These are phyloP conservation scores for Dothideomycetes sp. DNA, from an alignment of 2,329 filamentous ascomycete species.

Conservation along the genomic window DNA sequence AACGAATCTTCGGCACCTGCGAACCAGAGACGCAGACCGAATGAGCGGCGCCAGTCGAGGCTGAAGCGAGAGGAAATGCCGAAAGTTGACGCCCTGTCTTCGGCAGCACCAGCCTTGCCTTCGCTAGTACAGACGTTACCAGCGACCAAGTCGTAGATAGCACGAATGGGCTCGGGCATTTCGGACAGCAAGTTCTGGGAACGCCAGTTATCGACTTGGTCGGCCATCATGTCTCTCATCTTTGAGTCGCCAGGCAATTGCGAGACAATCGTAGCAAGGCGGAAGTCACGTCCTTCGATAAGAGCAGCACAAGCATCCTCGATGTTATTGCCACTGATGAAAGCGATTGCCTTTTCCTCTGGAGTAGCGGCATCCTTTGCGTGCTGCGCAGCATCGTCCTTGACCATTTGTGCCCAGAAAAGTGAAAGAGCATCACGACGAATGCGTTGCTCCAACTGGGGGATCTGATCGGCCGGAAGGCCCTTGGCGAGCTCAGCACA, in stretches of 20 bases:
- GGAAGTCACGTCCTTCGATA: conserved; percentile 65
- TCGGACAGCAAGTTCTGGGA: conserved; percentile 77
- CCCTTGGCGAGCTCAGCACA: conserved; percentile 25
- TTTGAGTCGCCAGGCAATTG: conserved; percentile 66
- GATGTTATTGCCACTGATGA: conserved; percentile 69
- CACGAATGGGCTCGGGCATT: conserved; percentile 72
- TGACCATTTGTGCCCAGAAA: conserved; percentile 49
- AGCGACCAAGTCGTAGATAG: conserved; percentile 79
- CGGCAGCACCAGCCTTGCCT: conserved; percentile 62
- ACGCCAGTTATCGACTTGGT: conserved; percentile 78
- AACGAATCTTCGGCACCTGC: conserved; percentile 59
- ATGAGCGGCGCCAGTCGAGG: conserved; percentile 87
- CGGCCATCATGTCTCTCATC: conserved; percentile 63
- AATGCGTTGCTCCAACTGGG: conserved; percentile 30
- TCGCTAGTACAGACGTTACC: conserved; percentile 80
- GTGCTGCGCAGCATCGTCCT: conserved; percentile 30
- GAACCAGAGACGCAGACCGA: conserved; percentile 88
- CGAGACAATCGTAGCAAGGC: conserved; percentile 74
- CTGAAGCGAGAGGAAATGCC: conserved; percentile 74
- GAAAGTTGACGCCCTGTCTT: conserved; percentile 74
- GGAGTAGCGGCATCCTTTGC: conserved; percentile 51
- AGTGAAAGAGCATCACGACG: conserved; percentile 55
- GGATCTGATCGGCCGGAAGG: conserved; percentile 34
- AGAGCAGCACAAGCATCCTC: conserved; percentile 75
- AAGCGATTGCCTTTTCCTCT: conserved; percentile 77